These are phyloP conservation scores for Aureobasidium namibiae DNA, from an alignment of 2,329 filamentous ascomycete species.

Conservation along the genomic window DNA sequence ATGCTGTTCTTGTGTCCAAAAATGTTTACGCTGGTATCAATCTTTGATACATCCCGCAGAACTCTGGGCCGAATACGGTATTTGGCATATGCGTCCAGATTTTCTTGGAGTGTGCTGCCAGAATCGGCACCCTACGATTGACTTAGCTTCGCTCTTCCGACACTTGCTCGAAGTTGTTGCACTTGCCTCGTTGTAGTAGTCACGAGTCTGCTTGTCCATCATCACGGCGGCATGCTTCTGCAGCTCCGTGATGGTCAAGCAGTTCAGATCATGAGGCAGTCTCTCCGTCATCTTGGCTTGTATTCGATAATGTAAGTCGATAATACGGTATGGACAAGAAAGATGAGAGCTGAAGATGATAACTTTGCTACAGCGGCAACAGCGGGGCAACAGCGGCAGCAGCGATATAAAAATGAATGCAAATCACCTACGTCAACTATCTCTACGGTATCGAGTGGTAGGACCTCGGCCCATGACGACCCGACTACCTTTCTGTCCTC, in stretches of 20 bases:
- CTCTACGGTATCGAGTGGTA: not conserved
- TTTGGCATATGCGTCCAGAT: slow-evolving; percentile 43
- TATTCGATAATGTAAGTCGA: not conserved
- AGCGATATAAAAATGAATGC: not conserved
- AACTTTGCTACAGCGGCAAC: not conserved
- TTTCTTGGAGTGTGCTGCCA: slow-evolving; percentile 37
- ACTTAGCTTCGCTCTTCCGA: not conserved
- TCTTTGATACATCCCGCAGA: slow-evolving; percentile 31
- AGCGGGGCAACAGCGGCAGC: too few relatives aligned
- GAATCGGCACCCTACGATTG: slow-evolving; percentile 23
- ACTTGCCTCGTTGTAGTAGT: slow-evolving; percentile 30
- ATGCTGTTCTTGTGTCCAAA: slow-evolving; percentile 39
- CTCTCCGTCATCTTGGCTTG: not conserved
- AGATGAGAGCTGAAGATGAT: not conserved
- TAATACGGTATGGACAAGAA: too few relatives aligned
- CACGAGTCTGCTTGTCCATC: slow-evolving; percentile 33
- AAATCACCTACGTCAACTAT: slow-evolving; percentile 9
- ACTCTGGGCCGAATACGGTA: slow-evolving; percentile 35
- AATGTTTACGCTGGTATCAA: slow-evolving; percentile 36
- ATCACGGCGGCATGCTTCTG: slow-evolving; percentile 28
- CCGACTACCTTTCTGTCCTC: not conserved
- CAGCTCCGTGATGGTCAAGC: slow-evolving; percentile 36
- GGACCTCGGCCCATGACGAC: slow-evolving; percentile 9
- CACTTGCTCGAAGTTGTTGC: too few relatives aligned
- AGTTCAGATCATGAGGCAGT: slow-evolving; percentile 29